Percentiles rank a stretch among this genome's conserved stretches.
Evolutionary conservation across 805 yeast genomes (phyloP).

Genomic region (Candida wancherniae): DNA sequence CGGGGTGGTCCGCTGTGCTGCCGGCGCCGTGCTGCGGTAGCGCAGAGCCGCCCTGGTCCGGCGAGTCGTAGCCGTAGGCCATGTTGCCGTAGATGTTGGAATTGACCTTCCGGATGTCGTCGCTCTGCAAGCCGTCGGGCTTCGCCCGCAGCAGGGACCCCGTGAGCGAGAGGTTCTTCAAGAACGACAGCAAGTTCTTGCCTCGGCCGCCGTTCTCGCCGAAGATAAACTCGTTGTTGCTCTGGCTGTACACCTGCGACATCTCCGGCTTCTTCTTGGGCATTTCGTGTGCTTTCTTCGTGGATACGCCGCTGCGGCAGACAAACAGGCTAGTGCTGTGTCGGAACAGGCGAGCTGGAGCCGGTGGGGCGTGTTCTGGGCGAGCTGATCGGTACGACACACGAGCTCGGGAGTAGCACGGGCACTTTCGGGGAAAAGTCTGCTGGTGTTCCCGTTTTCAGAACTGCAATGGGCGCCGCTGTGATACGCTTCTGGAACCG

Average conservation of each 20-base stretch:
- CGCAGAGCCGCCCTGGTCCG: slow-evolving; percentile 14
- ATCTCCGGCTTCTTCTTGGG: slow-evolving; percentile 41
- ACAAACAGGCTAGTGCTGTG: no score
- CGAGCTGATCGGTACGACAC: no score
- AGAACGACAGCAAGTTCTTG: slow-evolving; percentile 48
- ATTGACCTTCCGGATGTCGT: slow-evolving; percentile 25
- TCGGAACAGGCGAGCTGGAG: no score
- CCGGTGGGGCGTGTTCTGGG: no score
- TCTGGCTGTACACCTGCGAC: slow-evolving; percentile 37
- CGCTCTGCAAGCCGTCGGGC: slow-evolving; percentile 10
- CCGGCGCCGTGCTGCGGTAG: slow-evolving; percentile 1
- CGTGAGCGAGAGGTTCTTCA: slow-evolving; percentile 41
- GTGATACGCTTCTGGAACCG: no score
- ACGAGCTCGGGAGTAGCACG: no score
- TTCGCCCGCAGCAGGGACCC: slow-evolving; percentile 18
- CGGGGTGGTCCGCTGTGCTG: not conserved
- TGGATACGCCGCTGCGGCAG: no score
- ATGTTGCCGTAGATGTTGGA: slow-evolving; percentile 38
- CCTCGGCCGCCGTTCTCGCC: slow-evolving; percentile 69
- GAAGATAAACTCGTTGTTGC: slow-evolving; percentile 55
- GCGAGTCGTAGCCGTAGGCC: slow-evolving; percentile 21
- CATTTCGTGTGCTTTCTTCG: no score
- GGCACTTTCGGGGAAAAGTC: no score
- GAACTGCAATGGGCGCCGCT: no score
- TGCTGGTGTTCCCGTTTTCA: no score